Conservation (phyloP, 768 basidiomycete genomes). For the Termitomyces sp. region DNA sequence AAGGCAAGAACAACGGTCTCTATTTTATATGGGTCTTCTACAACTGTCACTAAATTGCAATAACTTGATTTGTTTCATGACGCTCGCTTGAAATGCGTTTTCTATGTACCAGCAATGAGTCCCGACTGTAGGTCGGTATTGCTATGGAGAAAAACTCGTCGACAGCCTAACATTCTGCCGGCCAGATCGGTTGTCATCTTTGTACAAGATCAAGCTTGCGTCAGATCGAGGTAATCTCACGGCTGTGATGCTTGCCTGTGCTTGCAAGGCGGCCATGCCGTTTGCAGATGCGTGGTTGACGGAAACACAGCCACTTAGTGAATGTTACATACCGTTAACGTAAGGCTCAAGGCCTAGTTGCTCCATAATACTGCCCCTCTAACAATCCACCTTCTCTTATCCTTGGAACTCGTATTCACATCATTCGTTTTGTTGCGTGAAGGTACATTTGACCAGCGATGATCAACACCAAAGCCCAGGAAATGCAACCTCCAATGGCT, state of each 20-base stretch:
- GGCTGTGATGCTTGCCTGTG: no score
- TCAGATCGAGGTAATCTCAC: background rate
- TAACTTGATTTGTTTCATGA: background rate
- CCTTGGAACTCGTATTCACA: background rate
- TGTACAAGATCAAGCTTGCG: background rate
- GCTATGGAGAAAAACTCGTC: background rate
- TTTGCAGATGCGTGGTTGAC: background rate
- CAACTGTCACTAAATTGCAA: background rate
- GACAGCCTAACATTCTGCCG: background rate
- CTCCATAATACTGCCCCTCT: background rate
- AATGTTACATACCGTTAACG: background rate
- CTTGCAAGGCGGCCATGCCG: background rate
- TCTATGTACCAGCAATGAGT: background rate
- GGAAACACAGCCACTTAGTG: background rate
- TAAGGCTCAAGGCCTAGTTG: background rate
- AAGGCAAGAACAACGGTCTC: background rate
- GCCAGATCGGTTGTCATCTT: background rate
- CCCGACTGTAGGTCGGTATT: background rate
- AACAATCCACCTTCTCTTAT: background rate
- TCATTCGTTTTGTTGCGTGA: background rate
- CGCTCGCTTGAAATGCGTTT: background rate
- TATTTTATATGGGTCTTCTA: background rate
- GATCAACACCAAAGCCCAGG: background rate
- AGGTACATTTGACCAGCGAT: background rate
- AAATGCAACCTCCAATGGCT: background rate